A percentile compares a stretch with the other conserved stretches of the same genome.
These are phyloP conservation scores for Trypanosoma vivax DNA, from an alignment of 208 protist species.

Conservation along the genomic window DNA sequence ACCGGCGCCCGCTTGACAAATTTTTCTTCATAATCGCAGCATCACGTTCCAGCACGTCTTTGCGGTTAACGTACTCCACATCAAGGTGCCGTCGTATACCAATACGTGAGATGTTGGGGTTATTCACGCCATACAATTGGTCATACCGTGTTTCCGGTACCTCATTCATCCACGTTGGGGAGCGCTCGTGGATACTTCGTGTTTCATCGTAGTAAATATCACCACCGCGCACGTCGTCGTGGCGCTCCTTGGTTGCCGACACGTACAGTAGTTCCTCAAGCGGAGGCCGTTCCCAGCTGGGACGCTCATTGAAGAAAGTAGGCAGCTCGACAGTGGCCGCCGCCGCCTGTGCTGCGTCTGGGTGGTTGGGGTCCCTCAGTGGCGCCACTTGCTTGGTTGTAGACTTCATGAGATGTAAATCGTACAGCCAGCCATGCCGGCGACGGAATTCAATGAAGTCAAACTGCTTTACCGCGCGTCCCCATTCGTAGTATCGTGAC, in stretches of 20 bases:
- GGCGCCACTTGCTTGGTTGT: conserved; percentile 60
- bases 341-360: conserved; percentile 43
- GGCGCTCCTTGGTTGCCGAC: conserved; percentile 37
- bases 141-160: conserved; percentile 88
- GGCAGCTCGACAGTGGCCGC: conserved; percentile 60
- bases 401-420: conserved; percentile 78
- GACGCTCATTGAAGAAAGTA: conserved; percentile 69
- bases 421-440: conserved; percentile 85
- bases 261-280: conserved; percentile 62
- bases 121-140: conserved; percentile 75
- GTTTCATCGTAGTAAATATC: conserved; percentile 80
- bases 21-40: conserved; percentile 68
- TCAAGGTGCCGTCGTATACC: conserved; percentile 81
- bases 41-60: conserved; percentile 71
- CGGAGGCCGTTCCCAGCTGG: conserved; percentile 65
- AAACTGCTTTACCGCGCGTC: conserved; percentile 85
- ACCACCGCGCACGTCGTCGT: conserved; percentile 69
- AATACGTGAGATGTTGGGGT: conserved; percentile 78
- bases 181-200: conserved; percentile 64
- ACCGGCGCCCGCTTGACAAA: conserved; percentile 56
- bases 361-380: conserved; percentile 56
- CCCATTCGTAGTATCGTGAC: conserved; percentile 83
- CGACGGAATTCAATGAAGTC: conserved; percentile 87
- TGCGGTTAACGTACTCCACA: conserved; percentile 73
- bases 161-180: conserved; percentile 80